Percentiles rank a stretch among this genome's conserved stretches.
Evolutionary conservation across 2,329 filamentous ascomycete species (phyloP).

Genomic region (Chaetoscypha palmicola): DNA sequence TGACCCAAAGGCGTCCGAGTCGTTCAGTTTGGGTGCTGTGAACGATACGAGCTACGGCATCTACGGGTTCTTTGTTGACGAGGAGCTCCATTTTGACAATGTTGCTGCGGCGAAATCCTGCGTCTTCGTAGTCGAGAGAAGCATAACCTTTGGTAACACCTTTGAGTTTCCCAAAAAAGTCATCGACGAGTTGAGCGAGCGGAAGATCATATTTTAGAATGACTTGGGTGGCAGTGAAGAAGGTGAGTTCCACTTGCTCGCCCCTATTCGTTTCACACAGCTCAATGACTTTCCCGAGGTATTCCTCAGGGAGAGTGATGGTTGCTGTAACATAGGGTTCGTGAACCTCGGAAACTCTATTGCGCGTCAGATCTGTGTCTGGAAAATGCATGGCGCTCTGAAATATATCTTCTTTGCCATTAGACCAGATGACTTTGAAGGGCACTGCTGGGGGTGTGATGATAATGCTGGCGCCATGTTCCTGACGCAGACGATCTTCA

Average conservation of each 20-base stretch:
- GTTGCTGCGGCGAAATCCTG: slow-evolving; percentile 72
- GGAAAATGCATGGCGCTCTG: slow-evolving; percentile 87
- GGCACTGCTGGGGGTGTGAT: slow-evolving; percentile 95
- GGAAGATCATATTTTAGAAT: slow-evolving; percentile 91
- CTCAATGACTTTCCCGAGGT: slow-evolving; percentile 89
- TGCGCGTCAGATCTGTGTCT: slow-evolving; percentile 49
- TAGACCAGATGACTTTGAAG: slow-evolving; percentile 72
- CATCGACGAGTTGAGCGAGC: slow-evolving; percentile 83
- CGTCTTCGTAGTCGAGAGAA: slow-evolving; percentile 93
- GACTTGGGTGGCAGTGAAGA: slow-evolving; percentile 87
- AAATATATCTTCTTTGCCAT: slow-evolving; percentile 72
- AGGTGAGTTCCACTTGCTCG: slow-evolving; percentile 78
- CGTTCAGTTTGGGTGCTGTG: slow-evolving; percentile 75
- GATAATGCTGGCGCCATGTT: slow-evolving; percentile 91
- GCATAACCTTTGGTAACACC: slow-evolving; percentile 92
- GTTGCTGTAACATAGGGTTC: slow-evolving; percentile 76
- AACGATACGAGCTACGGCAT: slow-evolving; percentile 87
- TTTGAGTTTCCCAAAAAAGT: slow-evolving; percentile 96
- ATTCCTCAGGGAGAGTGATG: slow-evolving; percentile 87
- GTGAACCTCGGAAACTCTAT: slow-evolving; percentile 51
- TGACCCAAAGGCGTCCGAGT: slow-evolving; percentile 80
- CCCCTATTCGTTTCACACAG: slow-evolving; percentile 87
- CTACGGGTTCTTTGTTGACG: slow-evolving; percentile 88
- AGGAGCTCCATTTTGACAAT: slow-evolving; percentile 87
- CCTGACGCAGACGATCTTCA: slow-evolving; percentile 86